Evolutionary conservation across 2,329 filamentous ascomycete genomes (phyloP).

Genomic region (Podosphaera xanthii): DNA sequence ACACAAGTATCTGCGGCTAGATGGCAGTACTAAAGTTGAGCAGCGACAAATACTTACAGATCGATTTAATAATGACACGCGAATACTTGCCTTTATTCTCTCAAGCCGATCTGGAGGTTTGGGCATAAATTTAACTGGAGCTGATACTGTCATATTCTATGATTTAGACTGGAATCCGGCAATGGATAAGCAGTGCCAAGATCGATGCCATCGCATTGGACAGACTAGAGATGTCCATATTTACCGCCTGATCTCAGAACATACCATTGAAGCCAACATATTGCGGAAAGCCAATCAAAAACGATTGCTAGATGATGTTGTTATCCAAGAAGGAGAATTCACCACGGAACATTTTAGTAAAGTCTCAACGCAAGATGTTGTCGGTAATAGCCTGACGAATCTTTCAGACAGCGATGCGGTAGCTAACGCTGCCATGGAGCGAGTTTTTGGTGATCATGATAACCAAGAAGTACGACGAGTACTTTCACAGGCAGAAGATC

Average conservation of each 20-base stretch:
- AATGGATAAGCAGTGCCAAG: conserved; percentile 99
- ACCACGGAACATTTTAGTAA: conserved; percentile 91
- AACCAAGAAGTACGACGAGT: conserved; percentile 45
- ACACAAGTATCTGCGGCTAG: conserved; percentile 84
- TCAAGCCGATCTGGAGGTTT: conserved; percentile 85
- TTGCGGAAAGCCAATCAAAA: conserved; percentile 92
- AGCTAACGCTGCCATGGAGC: conserved; percentile 64
- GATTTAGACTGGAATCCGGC: conserved; percentile 98
- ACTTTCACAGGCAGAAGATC: conserved; percentile 77
- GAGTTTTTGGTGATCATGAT: conserved; percentile 41
- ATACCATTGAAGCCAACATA: conserved; percentile 96
- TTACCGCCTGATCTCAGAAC: conserved; percentile 77
- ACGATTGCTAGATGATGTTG: conserved; percentile 89
- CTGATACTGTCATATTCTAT: conserved; percentile 96
- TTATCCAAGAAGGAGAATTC: conserved; percentile 95
- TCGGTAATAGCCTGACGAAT: conserved; percentile 29
- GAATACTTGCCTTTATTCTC: conserved; percentile 85
- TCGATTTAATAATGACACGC: conserved; percentile 82
- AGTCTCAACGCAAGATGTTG: conserved; percentile 42
- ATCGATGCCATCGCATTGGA: conserved; percentile 87
- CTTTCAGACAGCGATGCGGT: conserved; percentile 42
- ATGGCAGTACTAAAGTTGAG: conserved; percentile 91
- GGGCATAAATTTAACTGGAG: conserved; percentile 89
- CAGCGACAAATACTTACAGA: conserved; percentile 88
- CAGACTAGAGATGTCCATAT: conserved; percentile 97